Evolutionary conservation across 1,284 basidiomycete species (phyloP), one percentile per base, ranked within the genome.

Genomic region (Boletus coffeatus): DNA sequence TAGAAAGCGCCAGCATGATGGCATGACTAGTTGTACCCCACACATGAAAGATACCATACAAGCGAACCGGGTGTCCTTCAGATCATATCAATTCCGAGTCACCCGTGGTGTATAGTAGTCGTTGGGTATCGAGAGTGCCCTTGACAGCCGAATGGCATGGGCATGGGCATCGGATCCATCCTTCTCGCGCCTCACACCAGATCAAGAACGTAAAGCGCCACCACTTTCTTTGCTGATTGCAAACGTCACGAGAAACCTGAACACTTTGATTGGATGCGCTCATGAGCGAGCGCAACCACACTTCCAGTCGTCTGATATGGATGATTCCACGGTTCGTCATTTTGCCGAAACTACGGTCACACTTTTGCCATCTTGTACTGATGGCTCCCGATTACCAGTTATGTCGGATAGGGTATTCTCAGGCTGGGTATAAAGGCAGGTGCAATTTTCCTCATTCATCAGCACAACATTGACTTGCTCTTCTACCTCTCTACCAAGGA

Each of bases 341-440:
- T 34, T n/a, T 29, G 10, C 10, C 29, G 14, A 8, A 55, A 55
- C 4, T 13, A 10, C 14, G 29, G 43, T 46, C 4, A 55, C 43
- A 46, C 43, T n/a, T 37, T 41, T 39, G 6, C 14, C 37, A 39
- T 39, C 37, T 2, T 39, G 37, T 39, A 39, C 1, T 34, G 39
- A 52, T 52, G 18, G 46, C 46, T 48, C 46, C n/a, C 16, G 5
- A 52, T 52, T 29, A 21, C 58, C 63, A 25, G n/a, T 59, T 59
- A 2, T 8, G 34, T 52, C 36, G 7, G 7, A 56, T 52, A 41
- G 55, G 18, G 3, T 11, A 6, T 46, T 8, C 14, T 11, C 18
- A 25, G 25, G 39, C 4, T 1, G 36, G 29, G 50, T 65, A 65
- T 65, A 65, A 65, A 65, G 9, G 55, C 5, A 8, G 34, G 18